Base-by-base conservation (phyloP, 768 basidiomycete genomes). In the Galerina marginata region DNA sequence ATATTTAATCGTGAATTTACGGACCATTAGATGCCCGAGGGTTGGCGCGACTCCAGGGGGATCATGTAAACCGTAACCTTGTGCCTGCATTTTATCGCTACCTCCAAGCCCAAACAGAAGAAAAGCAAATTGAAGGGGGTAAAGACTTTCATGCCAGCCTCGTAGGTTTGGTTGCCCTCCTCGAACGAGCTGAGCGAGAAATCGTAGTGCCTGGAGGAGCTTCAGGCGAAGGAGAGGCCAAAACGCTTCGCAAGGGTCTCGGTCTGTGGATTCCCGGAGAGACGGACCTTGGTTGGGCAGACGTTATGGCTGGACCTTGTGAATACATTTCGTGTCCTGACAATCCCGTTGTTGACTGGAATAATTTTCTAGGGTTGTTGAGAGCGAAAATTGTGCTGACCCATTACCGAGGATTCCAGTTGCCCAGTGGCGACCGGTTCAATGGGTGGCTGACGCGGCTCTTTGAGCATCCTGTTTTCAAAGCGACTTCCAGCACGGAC, bases 81-180 rank as follows among this genome's bases (percentile, higher is more conserved):
- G 80, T 92, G 3, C 90, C 91, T 6, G 80, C 87, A 0, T 92
- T 92, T 72, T 91, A 91, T 66, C 84, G 89, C 29, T 91, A 81
- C 65, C 79, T 92, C 29, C 90, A 92, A 75, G 86, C 89, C 0
- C 90, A 90, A 72, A 85, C 85, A 6, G 54, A 69, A 9, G 72
- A 71, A 3, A 78, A 83, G 1, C 89, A 91, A 68, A 79, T 81
- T 47, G 73, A 79, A 16, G 71, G 67, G 2, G 85, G 79, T 2
- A 81, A 79, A 55, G 89, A 89, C 16, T 88, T 89, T 60, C 74
- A 75, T 39, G 71, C 72, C 0, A 79, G 84, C 1, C 68, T 92
- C 11, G 81, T 83, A 23, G 67, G 68, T 0, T 82, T 92, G 37
- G 78, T 86, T 0, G 63, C 54, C 0, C 76, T 89, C 9, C 78